Evolutionary conservation across 768 basidiomycete species (phyloP).

Genomic region (Flagelloscypha sp.): DNA sequence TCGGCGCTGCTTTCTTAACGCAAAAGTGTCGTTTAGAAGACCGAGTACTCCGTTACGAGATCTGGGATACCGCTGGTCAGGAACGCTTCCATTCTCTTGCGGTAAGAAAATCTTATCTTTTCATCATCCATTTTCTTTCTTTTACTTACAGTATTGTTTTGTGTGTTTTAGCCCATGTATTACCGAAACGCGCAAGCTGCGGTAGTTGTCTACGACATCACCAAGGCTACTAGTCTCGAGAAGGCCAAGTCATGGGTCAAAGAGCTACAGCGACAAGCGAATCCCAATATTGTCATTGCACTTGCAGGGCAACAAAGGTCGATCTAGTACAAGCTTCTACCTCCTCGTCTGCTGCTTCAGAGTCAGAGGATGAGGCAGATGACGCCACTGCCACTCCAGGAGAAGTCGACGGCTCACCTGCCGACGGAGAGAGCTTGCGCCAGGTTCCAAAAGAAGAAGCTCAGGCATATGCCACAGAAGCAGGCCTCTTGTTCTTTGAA

Average conservation of each 20-base stretch:
- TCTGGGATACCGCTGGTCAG: slow-evolving; percentile 94
- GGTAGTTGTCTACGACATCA: slow-evolving; percentile 97
- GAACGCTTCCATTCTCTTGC: slow-evolving; percentile 98
- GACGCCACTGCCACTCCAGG: slow-evolving; percentile 87
- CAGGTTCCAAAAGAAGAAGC: slow-evolving; percentile 95
- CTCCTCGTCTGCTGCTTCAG: slow-evolving; percentile 45
- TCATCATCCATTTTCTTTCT: slow-evolving; percentile 6
- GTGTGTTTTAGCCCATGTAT: slow-evolving; percentile 79
- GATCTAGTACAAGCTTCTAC: slow-evolving; percentile 72
- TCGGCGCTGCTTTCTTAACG: slow-evolving; percentile 92
- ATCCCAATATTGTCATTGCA: slow-evolving; percentile 98
- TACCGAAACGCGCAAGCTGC: slow-evolving; percentile 98
- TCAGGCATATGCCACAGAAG: slow-evolving; percentile 91
- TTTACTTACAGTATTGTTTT: slow-evolving; percentile 11
- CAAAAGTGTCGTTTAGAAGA: slow-evolving; percentile 96
- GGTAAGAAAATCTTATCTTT: slow-evolving; percentile 51
- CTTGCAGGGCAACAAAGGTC: slow-evolving; percentile 97
- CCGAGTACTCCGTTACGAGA: slow-evolving; percentile 87
- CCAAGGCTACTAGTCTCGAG: slow-evolving; percentile 90
- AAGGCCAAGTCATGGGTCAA: slow-evolving; percentile 99
- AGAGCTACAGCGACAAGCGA: slow-evolving; percentile 96
- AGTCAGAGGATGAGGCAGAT: slow-evolving; percentile 84
- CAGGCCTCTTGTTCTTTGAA: slow-evolving; percentile 94
- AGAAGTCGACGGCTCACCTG: slow-evolving; percentile 41
- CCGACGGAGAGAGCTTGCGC: slow-evolving; percentile 68